phyloP scores from a whole-genome alignment of 306 rosid genomes.

The Acacia melanoxylon region DNA sequence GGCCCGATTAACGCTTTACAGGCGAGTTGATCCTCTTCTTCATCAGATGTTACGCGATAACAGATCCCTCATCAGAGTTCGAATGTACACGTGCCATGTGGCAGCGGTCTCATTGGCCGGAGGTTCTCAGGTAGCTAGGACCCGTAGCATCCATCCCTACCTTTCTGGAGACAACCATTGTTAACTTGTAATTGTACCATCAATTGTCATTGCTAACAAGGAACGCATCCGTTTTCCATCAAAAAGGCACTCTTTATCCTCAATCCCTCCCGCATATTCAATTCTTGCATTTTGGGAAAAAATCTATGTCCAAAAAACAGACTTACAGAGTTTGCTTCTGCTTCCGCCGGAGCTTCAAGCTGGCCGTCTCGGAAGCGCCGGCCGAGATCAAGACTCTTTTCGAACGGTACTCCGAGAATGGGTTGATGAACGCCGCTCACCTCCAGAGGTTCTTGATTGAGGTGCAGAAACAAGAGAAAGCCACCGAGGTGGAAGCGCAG shows the following conservation, averaged over 20 bases:
- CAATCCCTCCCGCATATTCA: neutral
- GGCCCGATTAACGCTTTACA: neutral
- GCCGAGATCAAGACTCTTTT: slow-evolving; percentile 52
- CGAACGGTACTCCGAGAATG: slow-evolving; percentile 62
- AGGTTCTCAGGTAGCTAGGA: neutral
- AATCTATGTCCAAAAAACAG: slow-evolving; percentile 65
- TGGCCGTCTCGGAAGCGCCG: slow-evolving; percentile 65
- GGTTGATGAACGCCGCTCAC: slow-evolving; percentile 59
- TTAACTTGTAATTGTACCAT: neutral
- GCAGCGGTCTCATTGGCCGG: neutral
- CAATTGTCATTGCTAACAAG: slow-evolving; percentile 1
- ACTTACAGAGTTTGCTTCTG: slow-evolving; percentile 85
- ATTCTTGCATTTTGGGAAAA: neutral
- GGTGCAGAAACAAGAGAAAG: slow-evolving; percentile 56
- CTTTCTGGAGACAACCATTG: neutral
- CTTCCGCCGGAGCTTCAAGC: slow-evolving; percentile 74
- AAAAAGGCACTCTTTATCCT: slow-evolving; percentile 2
- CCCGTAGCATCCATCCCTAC: neutral
- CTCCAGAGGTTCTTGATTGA: slow-evolving; percentile 63
- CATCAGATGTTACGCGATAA: neutral
- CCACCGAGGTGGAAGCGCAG: slow-evolving; percentile 58
- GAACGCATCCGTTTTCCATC: slow-evolving; percentile 29
- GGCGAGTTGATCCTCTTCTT: neutral
- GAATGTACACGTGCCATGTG: neutral
- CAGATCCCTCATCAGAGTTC: neutral